These are phyloP conservation scores for Penstemon eatonii DNA, from an alignment of 257 asterid genomes.

Conservation along the genomic window DNA sequence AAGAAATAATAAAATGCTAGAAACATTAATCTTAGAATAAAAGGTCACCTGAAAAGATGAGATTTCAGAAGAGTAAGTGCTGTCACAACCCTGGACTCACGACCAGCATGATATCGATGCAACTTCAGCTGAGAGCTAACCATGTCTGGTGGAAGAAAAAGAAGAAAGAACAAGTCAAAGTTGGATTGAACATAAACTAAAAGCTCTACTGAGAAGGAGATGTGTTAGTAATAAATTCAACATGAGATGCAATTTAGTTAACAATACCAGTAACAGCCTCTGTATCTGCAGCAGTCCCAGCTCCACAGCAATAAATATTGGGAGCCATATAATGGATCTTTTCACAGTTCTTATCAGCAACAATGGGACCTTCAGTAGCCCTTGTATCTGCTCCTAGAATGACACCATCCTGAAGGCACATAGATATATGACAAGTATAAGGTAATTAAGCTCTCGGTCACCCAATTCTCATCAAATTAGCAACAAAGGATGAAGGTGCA, in stretches of 20 bases:
- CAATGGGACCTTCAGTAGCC: constrained; percentile 99
- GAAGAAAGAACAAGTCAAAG: constrained; percentile 6
- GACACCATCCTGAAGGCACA: constrained; percentile 75
- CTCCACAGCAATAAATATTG: constrained; percentile 78
- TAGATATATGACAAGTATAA: constrained; percentile 20
- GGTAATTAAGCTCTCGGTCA: constrained; percentile 13
- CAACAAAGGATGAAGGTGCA: not conserved
- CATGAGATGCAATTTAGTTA: constrained; percentile 11
- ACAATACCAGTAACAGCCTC: constrained; percentile 78
- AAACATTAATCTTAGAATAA: constrained; percentile 18
- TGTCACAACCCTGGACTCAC: constrained; percentile 92
- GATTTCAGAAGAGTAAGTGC: constrained; percentile 83
- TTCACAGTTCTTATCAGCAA: constrained; percentile 97
- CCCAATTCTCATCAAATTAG: not conserved
- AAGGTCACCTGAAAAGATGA: constrained; percentile 76
- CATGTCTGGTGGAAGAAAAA: constrained; percentile 60
- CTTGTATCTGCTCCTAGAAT: constrained; percentile 98
- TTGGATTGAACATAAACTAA: not conserved
- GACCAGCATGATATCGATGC: constrained; percentile 86
- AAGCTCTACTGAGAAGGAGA: constrained; percentile 3
- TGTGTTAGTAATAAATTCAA: constrained; percentile 4
- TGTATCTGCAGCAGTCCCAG: constrained; percentile 83
- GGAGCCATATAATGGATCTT: constrained; percentile 95
- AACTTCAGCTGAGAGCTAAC: constrained; percentile 91
- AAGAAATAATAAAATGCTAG: constrained; percentile 16